phyloP scores from a whole-genome alignment of 2,329 filamentous ascomycete species.

The Phaeosphaeriaceae sp. region DNA sequence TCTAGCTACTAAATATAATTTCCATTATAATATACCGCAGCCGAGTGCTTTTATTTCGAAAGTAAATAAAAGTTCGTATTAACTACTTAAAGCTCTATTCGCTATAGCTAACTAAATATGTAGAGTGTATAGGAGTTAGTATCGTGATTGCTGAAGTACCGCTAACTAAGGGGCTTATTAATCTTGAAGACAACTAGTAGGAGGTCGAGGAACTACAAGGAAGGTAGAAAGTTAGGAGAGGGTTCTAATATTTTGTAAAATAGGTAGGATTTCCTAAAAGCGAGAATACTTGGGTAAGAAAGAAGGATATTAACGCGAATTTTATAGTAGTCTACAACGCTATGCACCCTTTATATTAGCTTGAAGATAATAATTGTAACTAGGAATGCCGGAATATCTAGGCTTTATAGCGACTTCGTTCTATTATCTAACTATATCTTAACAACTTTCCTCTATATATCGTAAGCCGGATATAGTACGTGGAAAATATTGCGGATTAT shows the following conservation, averaged over 20 bases:
- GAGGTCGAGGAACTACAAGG: conserved; percentile 6
- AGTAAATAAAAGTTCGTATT: conserved; percentile 9
- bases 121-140: conserved; percentile 5
- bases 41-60: conserved; percentile 5
- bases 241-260: conserved; percentile 9
- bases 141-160: conserved; percentile 3
- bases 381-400: conserved; percentile 1
- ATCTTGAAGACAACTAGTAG: conserved; percentile 7
- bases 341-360: conserved; percentile 7
- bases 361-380: conserved; percentile 6
- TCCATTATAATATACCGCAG: no score
- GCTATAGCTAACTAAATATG: conserved; percentile 8
- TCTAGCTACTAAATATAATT: no score
- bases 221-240: conserved; percentile 5
- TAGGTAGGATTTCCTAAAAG: conserved; percentile 10
- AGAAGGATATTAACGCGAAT: conserved; percentile 5
- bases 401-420: not conserved
- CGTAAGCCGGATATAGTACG: not conserved
- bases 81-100: conserved; percentile 9
- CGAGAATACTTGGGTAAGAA: conserved; percentile 9
- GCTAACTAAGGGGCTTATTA: conserved; percentile 5
- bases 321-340: conserved; percentile 7
- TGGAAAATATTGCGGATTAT: conserved; percentile 8
- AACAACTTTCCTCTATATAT: conserved; percentile 1
- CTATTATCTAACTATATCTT: conserved; percentile 1